Evolutionary conservation across 2,329 filamentous ascomycete genomes (phyloP).

Genomic region (Zalaria obscura): DNA sequence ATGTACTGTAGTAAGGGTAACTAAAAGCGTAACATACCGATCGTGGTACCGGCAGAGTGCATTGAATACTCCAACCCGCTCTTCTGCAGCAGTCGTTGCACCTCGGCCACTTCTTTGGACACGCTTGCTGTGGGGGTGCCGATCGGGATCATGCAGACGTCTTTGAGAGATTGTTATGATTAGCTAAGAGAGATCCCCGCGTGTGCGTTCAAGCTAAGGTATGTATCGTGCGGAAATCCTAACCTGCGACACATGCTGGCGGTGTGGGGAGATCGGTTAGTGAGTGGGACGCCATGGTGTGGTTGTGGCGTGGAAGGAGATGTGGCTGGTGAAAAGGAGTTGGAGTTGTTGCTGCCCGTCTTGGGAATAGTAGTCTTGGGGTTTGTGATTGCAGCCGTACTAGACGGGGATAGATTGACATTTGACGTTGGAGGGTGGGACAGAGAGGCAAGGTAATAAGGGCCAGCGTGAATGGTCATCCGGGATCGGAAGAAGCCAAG

Average conservation of each 20-base stretch:
- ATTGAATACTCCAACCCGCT: constrained; percentile 74
- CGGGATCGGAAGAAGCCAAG: too few relatives aligned
- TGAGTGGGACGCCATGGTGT: constrained; percentile 14
- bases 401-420: too few relatives aligned
- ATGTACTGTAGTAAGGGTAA: not conserved
- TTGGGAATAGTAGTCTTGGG: too few relatives aligned
- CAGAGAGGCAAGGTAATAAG: too few relatives aligned
- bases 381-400: too few relatives aligned
- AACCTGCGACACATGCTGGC: constrained; percentile 53
- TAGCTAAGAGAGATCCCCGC: not conserved
- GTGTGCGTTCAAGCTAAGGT: not conserved
- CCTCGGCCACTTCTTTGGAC: constrained; percentile 64
- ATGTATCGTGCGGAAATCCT: not conserved
- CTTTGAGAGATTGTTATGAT: constrained; percentile 21
- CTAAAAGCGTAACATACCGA: constrained; percentile 47
- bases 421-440: too few relatives aligned
- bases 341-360: too few relatives aligned
- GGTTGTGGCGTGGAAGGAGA: not conserved
- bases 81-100: constrained; percentile 70
- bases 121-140: constrained; percentile 35
- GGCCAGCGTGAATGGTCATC: too few relatives aligned
- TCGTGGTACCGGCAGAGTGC: constrained; percentile 87
- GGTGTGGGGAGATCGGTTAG: constrained; percentile 42
- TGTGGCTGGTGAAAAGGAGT: not conserved
- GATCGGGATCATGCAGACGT: constrained; percentile 86